These are phyloP conservation scores for Tricladium varicosporioides DNA, from an alignment of 2,329 filamentous ascomycete genomes.

Conservation along the genomic window DNA sequence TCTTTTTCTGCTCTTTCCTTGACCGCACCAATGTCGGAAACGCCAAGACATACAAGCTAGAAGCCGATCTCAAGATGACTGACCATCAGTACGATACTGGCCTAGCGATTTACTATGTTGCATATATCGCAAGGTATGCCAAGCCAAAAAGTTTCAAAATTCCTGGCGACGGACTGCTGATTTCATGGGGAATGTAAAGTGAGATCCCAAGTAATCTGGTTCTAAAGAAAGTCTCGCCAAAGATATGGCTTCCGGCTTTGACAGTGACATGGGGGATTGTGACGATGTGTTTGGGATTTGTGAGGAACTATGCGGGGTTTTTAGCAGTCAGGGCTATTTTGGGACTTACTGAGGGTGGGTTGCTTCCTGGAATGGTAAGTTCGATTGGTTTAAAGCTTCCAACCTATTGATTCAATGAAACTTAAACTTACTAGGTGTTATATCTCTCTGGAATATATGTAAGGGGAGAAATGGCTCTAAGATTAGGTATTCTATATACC, in stretches of 20 bases:
- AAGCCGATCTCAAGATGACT: conserved; percentile 54
- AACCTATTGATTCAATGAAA: too few species aligned
- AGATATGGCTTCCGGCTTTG: conserved; percentile 64
- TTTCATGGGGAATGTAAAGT: conserved; percentile 14
- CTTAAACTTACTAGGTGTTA: conserved; percentile 44
- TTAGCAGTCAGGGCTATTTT: conserved; percentile 59
- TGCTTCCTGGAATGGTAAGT: conserved; percentile 62
- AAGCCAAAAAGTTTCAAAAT: not conserved
- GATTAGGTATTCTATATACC: conserved; percentile 68
- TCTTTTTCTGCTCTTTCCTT: conserved; percentile 64
- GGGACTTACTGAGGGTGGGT: conserved; percentile 61
- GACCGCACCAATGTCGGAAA: conserved; percentile 73
- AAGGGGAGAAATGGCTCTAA: conserved; percentile 45
- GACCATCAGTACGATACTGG: conserved; percentile 64
- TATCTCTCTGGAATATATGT: conserved; percentile 63
- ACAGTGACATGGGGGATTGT: conserved; percentile 65
- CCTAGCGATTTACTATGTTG: conserved; percentile 63
- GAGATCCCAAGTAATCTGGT: conserved; percentile 57
- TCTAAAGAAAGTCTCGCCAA: conserved; percentile 51
- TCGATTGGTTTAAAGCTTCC: too few species aligned
- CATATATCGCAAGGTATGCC: conserved; percentile 56
- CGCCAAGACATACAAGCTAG: conserved; percentile 62
- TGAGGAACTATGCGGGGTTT: conserved; percentile 46
- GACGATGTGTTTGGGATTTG: conserved; percentile 57
- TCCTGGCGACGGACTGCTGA: not conserved